phyloP scores from a whole-genome alignment of 768 basidiomycete species.

The Ramaria rubella region DNA sequence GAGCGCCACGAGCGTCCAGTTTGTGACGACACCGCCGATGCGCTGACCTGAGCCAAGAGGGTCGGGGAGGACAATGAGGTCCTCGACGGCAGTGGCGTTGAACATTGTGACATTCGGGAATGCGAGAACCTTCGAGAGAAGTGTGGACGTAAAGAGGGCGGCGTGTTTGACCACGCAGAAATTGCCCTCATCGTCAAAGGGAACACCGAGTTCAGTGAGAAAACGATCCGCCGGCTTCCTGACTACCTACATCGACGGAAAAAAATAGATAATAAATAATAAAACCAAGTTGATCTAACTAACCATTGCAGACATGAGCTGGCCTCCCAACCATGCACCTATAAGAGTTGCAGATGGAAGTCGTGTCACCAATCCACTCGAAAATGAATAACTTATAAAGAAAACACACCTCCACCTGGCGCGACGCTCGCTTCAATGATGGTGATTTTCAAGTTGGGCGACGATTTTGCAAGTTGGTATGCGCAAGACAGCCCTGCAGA shows the following conservation, averaged over 20 bases:
- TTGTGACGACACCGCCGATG: conserved; percentile 48
- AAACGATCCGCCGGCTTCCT: conserved; percentile 73
- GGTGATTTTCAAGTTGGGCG: conserved; percentile 60
- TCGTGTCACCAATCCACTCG: background rate
- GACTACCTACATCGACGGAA: conserved; percentile 32
- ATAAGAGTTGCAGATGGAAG: background rate
- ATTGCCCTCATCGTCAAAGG: conserved; percentile 70
- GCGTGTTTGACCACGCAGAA: conserved; percentile 81
- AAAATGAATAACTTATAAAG: too few species aligned
- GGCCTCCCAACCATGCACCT: conserved; percentile 70
- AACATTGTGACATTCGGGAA: conserved; percentile 67
- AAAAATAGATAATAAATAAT: background rate
- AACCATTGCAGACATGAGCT: conserved; percentile 77
- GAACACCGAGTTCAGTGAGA: conserved; percentile 60
- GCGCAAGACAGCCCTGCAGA: conserved; percentile 63
- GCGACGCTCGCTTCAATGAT: conserved; percentile 77
- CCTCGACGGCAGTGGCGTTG: conserved; percentile 79
- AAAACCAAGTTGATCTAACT: conserved; percentile 1
- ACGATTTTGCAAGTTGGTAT: conserved; percentile 58
- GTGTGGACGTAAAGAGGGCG: conserved; percentile 72
- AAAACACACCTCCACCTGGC: conserved; percentile 58
- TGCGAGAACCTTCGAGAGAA: conserved; percentile 63
- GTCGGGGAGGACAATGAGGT: conserved; percentile 62
- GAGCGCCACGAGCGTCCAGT: conserved; percentile 45
- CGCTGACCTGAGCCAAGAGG: conserved; percentile 32